Evolutionary conservation across 1,284 basidiomycete species (phyloP).

Genomic region (Boletus sp.): DNA sequence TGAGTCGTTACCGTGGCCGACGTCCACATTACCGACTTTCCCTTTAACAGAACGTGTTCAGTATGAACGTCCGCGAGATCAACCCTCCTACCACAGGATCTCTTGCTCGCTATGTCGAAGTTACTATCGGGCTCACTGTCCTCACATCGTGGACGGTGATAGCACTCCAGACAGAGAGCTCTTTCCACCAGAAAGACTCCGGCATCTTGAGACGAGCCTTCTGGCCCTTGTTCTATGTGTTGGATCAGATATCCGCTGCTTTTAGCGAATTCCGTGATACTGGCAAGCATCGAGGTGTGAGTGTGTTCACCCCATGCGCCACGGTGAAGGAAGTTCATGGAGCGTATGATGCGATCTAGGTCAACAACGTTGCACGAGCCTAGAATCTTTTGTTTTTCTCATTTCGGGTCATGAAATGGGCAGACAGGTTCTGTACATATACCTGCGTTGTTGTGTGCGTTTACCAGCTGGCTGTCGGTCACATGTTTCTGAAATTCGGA

Average conservation of each 20-base stretch:
- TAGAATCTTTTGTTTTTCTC: no score
- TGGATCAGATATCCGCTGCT: neutral
- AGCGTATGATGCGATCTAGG: neutral
- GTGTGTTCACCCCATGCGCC: neutral
- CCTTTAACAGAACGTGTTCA: slow-evolving; percentile 30
- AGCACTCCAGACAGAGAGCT: slow-evolving; percentile 28
- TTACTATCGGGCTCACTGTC: slow-evolving; percentile 44
- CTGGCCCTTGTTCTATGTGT: slow-evolving; percentile 20
- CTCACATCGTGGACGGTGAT: slow-evolving; percentile 48
- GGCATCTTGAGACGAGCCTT: slow-evolving; percentile 4
- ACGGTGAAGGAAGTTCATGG: slow-evolving; percentile 1
- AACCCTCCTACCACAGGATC: slow-evolving; percentile 28
- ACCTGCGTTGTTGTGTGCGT: slow-evolving; percentile 6
- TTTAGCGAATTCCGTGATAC: neutral
- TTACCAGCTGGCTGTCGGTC: neutral
- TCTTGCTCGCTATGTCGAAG: slow-evolving; percentile 40
- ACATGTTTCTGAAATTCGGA: no score
- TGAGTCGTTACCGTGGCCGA: slow-evolving; percentile 29
- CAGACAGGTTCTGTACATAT: neutral
- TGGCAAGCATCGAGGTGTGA: slow-evolving; percentile 6
- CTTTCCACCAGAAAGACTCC: slow-evolving; percentile 16
- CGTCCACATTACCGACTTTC: neutral
- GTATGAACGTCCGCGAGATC: slow-evolving; percentile 41
- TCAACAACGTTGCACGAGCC: neutral
- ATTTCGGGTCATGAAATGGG: neutral